Conservation (phyloP, 2,329 filamentous ascomycete genomes). For the Calonectria pseudoreteaudii region DNA sequence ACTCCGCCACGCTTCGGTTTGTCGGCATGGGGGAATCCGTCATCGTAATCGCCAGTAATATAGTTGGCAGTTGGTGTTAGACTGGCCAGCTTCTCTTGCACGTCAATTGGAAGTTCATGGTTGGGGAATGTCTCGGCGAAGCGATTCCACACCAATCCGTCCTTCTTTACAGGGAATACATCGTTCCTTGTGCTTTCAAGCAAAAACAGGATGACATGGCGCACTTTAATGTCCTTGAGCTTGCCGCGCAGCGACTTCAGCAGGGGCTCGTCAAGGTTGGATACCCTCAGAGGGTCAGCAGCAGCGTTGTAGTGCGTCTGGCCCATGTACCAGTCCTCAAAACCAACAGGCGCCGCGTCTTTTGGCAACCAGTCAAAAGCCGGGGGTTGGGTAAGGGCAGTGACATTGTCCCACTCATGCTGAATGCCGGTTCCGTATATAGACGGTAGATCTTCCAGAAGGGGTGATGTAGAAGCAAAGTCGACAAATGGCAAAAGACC, state of each 20-base stretch:
- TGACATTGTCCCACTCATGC: constrained; percentile 41
- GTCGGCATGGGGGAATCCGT: constrained; percentile 45
- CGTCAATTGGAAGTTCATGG: constrained; percentile 47
- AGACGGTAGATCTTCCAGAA: constrained; percentile 40
- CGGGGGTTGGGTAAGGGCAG: constrained; percentile 40
- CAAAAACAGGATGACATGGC: constrained; percentile 57
- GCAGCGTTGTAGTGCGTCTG: constrained; percentile 49
- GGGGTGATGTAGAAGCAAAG: constrained; percentile 46
- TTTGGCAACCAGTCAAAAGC: constrained; percentile 41
- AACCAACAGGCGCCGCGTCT: constrained; percentile 31
- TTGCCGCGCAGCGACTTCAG: constrained; percentile 41
- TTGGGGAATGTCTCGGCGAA: constrained; percentile 48
- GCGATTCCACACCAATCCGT: constrained; percentile 51
- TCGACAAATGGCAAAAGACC: constrained; percentile 50
- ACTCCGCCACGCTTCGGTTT: constrained; percentile 51
- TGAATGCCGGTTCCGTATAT: constrained; percentile 43
- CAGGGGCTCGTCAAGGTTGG: constrained; percentile 51
- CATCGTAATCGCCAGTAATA: constrained; percentile 51
- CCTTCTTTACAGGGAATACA: constrained; percentile 57
- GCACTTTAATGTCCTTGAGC: constrained; percentile 50
- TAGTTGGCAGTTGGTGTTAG: constrained; percentile 49
- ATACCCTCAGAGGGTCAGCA: constrained; percentile 54
- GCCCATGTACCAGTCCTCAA: constrained; percentile 42
- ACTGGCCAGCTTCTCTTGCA: constrained; percentile 41
- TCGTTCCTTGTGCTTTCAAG: constrained; percentile 59